Evolutionary conservation across 176 grass and related monocot species (phyloP), one percentile per base, ranked within the genome.

Genomic region (Coix lacrymajobi): DNA sequence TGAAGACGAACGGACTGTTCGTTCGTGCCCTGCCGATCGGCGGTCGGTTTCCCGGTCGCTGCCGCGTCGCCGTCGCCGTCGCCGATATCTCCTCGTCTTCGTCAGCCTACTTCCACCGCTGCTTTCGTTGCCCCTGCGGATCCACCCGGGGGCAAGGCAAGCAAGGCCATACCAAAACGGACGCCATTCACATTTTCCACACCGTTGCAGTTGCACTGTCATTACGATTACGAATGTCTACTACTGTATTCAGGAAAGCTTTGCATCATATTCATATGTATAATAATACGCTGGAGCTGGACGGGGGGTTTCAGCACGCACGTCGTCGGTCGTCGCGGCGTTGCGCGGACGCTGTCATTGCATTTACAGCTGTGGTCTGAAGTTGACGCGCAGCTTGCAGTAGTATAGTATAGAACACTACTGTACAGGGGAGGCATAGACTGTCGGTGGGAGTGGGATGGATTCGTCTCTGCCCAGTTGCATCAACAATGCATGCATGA

Each of bases 391-490:
- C 64, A 22, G 83, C 66, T 65, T 56, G 71, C 28, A 45, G 64
- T 81, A 57, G 36, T 66, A n/a, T n/a, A n/a, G n/a, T n/a, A n/a
- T n/a, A 77, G 34, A 71, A 71, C 28, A 13, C 41, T 39, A 29
- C 9, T 40, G 25, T 49, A 54, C 29, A 52, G 19, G 1, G 20
- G n/a, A 7, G 30, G 0, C 22, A 5, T 2, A 48, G 38, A 78
- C 73, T 72, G 86, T 80, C 81, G 76, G 81, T 80, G 81, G 29
- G n/a, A n/a, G n/a, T n/a, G n/a, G n/a, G n/a, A n/a, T n/a, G n/a
- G 76, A 45, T 66, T 40, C 62, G 61, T 22, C 3, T 43, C 1
- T 29, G 15, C 70, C 61, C 25, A 63, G 26, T 30, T 25, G 58
- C 3, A 60, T 60, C 56, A 5, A 60, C 56, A 5, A 60, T 60